phyloP scores from a whole-genome alignment of 2,329 filamentous ascomycete genomes.

The Fusarium caatingaense region DNA sequence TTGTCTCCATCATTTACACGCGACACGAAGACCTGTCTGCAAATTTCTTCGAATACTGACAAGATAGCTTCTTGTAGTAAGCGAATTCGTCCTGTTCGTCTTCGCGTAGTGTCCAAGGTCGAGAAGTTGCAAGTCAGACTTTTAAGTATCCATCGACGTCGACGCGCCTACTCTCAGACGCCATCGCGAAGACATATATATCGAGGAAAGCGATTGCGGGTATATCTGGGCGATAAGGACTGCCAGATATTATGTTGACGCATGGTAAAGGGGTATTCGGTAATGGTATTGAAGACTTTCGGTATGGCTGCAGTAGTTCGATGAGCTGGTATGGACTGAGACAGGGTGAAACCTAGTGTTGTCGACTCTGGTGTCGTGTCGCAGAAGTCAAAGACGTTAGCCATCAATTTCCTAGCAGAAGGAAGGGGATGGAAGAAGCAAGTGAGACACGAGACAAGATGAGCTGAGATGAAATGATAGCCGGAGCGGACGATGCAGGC shows the following conservation, averaged over 20 bases:
- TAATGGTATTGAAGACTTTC: not conserved
- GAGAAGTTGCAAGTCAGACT: not conserved
- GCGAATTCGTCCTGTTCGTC: not conserved
- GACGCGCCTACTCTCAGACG: not conserved
- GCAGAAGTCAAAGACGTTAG: not conserved
- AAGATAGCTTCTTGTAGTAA: not conserved
- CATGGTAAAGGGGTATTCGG: slow-evolving; percentile 9
- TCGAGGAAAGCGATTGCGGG: not conserved
- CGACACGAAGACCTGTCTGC: not conserved
- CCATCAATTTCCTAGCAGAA: not conserved
- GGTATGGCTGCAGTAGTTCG: slow-evolving; percentile 13
- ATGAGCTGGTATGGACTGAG: not conserved
- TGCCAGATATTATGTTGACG: not conserved
- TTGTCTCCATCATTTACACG: not conserved
- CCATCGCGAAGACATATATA: not conserved
- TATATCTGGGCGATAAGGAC: no score
- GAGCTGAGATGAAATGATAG: not conserved
- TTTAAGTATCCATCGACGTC: not conserved
- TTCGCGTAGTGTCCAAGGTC: not conserved
- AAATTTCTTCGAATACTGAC: not conserved
- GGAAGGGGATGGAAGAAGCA: not conserved
- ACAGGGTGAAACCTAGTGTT: not conserved
- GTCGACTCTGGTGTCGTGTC: not conserved
- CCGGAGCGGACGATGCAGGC: not conserved
- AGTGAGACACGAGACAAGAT: slow-evolving; percentile 17